phyloP scores from a whole-genome alignment of 345 rosid genomes.

The Dipteronia sinensis region DNA sequence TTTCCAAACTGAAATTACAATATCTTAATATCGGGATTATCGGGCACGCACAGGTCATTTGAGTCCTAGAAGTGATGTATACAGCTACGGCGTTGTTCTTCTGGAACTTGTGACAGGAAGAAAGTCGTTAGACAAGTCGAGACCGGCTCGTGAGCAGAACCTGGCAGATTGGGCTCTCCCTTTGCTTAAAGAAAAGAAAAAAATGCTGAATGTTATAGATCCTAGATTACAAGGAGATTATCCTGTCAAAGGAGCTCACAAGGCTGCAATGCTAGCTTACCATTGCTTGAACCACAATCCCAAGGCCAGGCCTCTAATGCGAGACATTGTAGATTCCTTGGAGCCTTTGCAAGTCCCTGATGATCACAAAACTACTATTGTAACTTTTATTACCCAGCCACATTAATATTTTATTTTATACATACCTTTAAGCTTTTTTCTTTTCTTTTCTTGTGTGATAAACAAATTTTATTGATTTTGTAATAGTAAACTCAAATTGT shows the following conservation, averaged over 20 bases:
- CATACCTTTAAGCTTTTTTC: too few species aligned
- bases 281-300: constrained; percentile 94
- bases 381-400: constrained; percentile 45
- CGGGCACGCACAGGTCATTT: constrained; percentile 64
- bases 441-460: too few species aligned
- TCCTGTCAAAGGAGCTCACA: constrained; percentile 74
- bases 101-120: constrained; percentile 83
- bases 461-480: too few species aligned
- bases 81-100: constrained; percentile 84
- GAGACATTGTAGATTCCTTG: constrained; percentile 89
- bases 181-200: constrained; percentile 85
- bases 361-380: constrained; percentile 38
- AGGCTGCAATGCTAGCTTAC: constrained; percentile 95
- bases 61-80: constrained; percentile 87
- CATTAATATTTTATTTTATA: constrained; percentile 9
- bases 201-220: constrained; percentile 70
- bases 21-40: background rate
- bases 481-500: too few species aligned
- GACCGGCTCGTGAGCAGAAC: constrained; percentile 83
- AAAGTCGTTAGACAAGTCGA: constrained; percentile 83
- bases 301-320: constrained; percentile 97
- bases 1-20: too few species aligned
- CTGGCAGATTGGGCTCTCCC: constrained; percentile 94
- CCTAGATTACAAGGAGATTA: constrained; percentile 72
- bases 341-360: constrained; percentile 80